Conservation (phyloP, 2,329 filamentous ascomycete species). For the Aspergillus carbonarius region DNA sequence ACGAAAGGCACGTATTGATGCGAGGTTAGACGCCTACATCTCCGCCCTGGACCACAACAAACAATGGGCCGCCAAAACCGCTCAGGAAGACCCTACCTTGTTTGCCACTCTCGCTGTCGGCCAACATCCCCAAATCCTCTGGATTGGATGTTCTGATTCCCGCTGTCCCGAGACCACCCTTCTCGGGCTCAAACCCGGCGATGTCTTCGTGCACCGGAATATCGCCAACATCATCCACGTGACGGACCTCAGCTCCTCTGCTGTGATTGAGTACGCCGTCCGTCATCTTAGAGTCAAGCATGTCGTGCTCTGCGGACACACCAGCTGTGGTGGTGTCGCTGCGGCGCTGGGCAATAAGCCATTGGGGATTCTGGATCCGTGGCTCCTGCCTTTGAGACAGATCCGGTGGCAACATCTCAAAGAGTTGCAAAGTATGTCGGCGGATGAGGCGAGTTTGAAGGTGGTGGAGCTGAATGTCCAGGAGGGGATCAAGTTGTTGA, state of each 20-base stretch:
- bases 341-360: constrained; percentile 65
- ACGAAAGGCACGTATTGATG: background rate
- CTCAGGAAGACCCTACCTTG: constrained; percentile 60
- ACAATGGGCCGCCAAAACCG: background rate
- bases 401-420: constrained; percentile 70
- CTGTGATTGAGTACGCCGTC: constrained; percentile 35
- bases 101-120: constrained; percentile 64
- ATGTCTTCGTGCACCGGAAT: constrained; percentile 37
- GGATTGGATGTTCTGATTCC: constrained; percentile 36
- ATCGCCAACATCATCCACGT: constrained; percentile 35
- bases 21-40: background rate
- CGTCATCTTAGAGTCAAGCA: constrained; percentile 57
- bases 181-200: constrained; percentile 32
- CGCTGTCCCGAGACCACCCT: constrained; percentile 36
- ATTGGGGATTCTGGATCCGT: constrained; percentile 69
- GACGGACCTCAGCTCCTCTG: constrained; percentile 31
- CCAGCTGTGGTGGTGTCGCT: constrained; percentile 65
- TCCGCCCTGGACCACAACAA: background rate
- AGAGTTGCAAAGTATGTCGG: constrained; percentile 55
- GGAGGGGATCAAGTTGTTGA: constrained; percentile 52
- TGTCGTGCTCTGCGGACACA: constrained; percentile 69
- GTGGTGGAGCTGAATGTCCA: constrained; percentile 32
- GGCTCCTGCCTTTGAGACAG: constrained; percentile 68
- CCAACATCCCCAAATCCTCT: constrained; percentile 68
- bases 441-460: constrained; percentile 22